Base-by-base conservation (phyloP, 768 basidiomycete genomes). In the Fomitopsis pulvina region DNA sequence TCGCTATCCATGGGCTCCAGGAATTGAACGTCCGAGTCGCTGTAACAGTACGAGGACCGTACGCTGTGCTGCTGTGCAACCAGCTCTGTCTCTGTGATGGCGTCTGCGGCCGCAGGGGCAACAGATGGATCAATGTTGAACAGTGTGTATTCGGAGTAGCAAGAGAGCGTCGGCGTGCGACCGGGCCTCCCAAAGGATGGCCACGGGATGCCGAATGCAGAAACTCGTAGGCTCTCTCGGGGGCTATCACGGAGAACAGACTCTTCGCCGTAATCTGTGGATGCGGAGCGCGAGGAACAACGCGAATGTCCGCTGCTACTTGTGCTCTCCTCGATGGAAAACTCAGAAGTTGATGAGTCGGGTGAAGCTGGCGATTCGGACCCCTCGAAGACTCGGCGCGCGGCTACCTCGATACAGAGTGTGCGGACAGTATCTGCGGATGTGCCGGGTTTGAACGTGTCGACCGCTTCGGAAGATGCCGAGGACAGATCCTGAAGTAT, bases 351-450 rank as follows among this genome's bases (percentile, higher is more conserved):
- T 12, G 30, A 28, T 3, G 51, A 50, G 43, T 18, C 20, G 10
- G 53, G 50, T 16, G 56, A 57, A 21, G 47, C 47, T 41, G 47
- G 47, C 11, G 47, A 24, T 41, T 48, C 43, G 30, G 20, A 27
- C 41, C 46, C 50, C 20, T 50, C 49, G 11, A 30, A 22, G 18
- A 32, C 22, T 10, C 14, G 34, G 44, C n/a, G 40, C 25, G 41
- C 18, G n/a, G 22, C 45, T 26, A 53, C 50, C 34, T 51, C 50
- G 18, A 25, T 45, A 38, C 51, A 53, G 41, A 52, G 49, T 48
- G 52, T 44, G 46, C 73, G 65, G 47, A 75, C 69, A 22, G 74
- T 76, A 38, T 68, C 75, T 24, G 66, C 67, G 26, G 77, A 74
- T 12, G 73, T 71, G n/a, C 71, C 68, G n/a, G 75, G 69, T 52